These are phyloP conservation scores for Zygoascus flipseniorum DNA, from an alignment of 805 yeast genomes.

Conservation along the genomic window DNA sequence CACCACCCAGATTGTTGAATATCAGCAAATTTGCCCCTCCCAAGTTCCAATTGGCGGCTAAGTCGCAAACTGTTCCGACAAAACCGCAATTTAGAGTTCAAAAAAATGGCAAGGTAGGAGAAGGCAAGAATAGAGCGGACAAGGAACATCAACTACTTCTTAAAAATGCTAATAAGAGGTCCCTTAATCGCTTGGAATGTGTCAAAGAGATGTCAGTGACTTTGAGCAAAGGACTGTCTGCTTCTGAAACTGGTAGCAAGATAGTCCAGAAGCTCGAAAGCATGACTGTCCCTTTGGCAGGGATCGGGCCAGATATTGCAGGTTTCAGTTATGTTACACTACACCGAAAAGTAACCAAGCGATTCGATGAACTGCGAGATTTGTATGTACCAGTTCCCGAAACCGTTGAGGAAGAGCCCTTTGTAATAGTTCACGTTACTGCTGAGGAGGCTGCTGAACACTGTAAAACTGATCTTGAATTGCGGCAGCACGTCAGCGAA, in stretches of 20 bases:
- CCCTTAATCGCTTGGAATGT: not conserved
- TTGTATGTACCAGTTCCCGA: constrained; percentile 12
- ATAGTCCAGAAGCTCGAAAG: not conserved
- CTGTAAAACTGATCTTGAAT: not conserved
- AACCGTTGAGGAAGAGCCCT: constrained; percentile 5
- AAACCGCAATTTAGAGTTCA: not conserved
- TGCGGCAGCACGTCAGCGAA: constrained; percentile 1
- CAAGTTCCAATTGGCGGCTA: not conserved
- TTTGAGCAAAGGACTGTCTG: not conserved
- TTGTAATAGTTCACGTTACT: constrained; percentile 5
- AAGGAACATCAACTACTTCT: not conserved
- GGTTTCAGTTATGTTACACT: constrained; percentile 5
- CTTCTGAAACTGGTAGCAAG: not conserved
- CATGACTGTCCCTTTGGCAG: not conserved
- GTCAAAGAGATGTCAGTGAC: constrained; percentile 4
- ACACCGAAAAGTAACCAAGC: constrained; percentile 9
- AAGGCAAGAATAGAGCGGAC: not conserved
- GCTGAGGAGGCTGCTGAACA: not conserved
- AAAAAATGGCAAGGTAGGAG: not conserved
- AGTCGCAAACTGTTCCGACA: not conserved
- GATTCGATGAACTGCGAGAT: constrained; percentile 15
- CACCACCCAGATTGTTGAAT: not conserved
- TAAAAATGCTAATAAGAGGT: not conserved
- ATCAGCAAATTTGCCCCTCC: not conserved
- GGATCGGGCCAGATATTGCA: not conserved